These are phyloP conservation scores for Pachyrhizus erosus DNA, from an alignment of 306 rosid genomes.

Conservation along the genomic window DNA sequence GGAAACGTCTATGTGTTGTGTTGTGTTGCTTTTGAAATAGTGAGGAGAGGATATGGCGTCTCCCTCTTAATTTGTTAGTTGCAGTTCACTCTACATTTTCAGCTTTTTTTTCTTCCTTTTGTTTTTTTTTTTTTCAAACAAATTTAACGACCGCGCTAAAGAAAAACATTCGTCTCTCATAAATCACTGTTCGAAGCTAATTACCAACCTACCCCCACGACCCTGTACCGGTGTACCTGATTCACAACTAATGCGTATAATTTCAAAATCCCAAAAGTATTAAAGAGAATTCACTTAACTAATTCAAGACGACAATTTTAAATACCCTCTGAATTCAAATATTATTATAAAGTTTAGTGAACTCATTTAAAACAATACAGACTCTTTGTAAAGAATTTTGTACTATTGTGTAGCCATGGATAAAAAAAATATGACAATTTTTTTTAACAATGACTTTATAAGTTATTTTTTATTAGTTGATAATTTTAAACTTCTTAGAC, in stretches of 20 bases:
- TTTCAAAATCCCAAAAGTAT: neutral
- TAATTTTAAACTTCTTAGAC: no score
- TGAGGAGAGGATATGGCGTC: slow-evolving; percentile 64
- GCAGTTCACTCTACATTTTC: slow-evolving; percentile 38
- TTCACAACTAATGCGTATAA: neutral
- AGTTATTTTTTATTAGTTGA: no score
- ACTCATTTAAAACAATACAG: no score
- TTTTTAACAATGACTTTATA: no score
- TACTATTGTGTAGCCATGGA: no score
- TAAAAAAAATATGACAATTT: no score
- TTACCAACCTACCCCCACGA: neutral
- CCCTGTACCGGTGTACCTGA: neutral
- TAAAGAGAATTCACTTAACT: neutral
- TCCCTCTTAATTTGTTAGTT: slow-evolving; percentile 50
- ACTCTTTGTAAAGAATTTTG: no score
- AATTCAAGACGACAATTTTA: neutral
- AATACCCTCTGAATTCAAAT: neutral
- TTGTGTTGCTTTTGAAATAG: slow-evolving; percentile 33
- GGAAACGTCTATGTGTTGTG: neutral
- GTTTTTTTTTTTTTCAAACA: neutral
- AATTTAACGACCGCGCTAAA: slow-evolving; percentile 54
- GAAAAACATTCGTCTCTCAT: neutral
- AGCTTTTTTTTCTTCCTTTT: neutral
- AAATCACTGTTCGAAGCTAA: neutral
- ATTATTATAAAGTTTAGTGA: no score